A percentile compares a stretch with the other conserved stretches of the same genome.
Conservation (phyloP, 2,329 filamentous ascomycete genomes). For the Aspergillus hortae region DNA sequence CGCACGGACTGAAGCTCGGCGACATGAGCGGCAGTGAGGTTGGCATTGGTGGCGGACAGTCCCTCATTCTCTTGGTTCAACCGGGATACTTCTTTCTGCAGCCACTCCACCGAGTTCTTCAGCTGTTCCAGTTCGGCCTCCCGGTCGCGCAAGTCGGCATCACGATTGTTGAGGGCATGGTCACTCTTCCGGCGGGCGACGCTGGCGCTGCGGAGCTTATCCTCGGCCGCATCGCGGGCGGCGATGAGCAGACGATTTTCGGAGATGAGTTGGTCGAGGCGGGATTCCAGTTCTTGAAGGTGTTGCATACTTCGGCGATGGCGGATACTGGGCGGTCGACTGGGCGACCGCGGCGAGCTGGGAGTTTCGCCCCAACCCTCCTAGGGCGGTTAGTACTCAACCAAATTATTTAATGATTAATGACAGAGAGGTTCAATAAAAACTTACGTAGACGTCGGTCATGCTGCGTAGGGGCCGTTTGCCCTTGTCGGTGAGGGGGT, state of each 20-base stretch:
- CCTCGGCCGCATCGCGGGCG: slow-evolving; percentile 67
- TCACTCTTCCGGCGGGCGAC: slow-evolving; percentile 53
- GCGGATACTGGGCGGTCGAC: slow-evolving; percentile 90
- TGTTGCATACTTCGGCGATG: slow-evolving; percentile 97
- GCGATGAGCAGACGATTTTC: slow-evolving; percentile 81
- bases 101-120: slow-evolving; percentile 70
- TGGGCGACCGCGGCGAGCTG: slow-evolving; percentile 82
- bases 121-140: slow-evolving; percentile 84
- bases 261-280: slow-evolving; percentile 75
- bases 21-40: slow-evolving; percentile 71
- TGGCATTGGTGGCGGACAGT: slow-evolving; percentile 71
- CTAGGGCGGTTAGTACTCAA: slow-evolving; percentile 47
- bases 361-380: slow-evolving; percentile 90
- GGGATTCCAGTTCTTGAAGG: slow-evolving; percentile 78
- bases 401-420: slow-evolving; percentile 1
- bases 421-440: slow-evolving; percentile 7
- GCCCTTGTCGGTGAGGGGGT: slow-evolving; percentile 81
- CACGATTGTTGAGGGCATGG: slow-evolving; percentile 60
- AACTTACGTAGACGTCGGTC: slow-evolving; percentile 90
- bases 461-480: slow-evolving; percentile 80
- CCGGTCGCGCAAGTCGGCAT: slow-evolving; percentile 71
- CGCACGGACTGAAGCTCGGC: slow-evolving; percentile 64
- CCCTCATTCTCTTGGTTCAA: slow-evolving; percentile 79
- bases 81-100: slow-evolving; percentile 77
- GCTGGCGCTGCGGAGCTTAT: slow-evolving; percentile 55